These are phyloP conservation scores for Botryobasidium botryosum DNA, from an alignment of 768 basidiomycete genomes.

Conservation along the genomic window DNA sequence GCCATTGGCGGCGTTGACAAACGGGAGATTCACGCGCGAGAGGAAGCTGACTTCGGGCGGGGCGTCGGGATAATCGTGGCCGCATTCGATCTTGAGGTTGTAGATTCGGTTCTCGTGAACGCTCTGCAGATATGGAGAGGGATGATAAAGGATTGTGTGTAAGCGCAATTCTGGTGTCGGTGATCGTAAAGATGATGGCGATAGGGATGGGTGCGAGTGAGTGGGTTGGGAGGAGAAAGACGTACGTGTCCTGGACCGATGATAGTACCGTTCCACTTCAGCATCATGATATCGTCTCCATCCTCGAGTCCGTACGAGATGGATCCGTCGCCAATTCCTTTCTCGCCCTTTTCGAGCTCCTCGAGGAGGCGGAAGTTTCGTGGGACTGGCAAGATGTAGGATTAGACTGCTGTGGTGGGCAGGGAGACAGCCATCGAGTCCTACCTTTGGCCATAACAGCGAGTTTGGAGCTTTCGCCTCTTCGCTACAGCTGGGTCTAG, in stretches of 20 bases:
- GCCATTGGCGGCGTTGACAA: conserved; percentile 60
- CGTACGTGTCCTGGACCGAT: conserved; percentile 94
- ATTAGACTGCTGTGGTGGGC: background rate
- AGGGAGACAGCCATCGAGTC: background rate
- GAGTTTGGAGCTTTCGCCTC: no score
- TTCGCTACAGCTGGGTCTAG: no score
- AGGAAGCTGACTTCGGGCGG: conserved; percentile 74
- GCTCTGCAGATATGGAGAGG: conserved; percentile 33
- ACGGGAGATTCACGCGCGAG: conserved; percentile 85
- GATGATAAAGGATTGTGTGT: background rate
- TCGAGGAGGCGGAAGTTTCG: conserved; percentile 93
- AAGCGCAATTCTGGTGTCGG: conserved; percentile 4
- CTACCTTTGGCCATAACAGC: no score
- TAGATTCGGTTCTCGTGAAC: conserved; percentile 99
- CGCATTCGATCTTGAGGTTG: conserved; percentile 80
- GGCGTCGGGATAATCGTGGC: conserved; percentile 50
- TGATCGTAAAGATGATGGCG: background rate
- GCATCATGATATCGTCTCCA: conserved; percentile 93
- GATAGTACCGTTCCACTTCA: conserved; percentile 97
- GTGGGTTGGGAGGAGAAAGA: conserved; percentile 12
- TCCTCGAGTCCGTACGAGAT: conserved; percentile 96
- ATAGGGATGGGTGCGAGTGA: no score
- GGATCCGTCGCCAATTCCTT: conserved; percentile 95
- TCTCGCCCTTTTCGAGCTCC: conserved; percentile 99
- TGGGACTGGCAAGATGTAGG: conserved; percentile 42